These are phyloP conservation scores for Pilatotrama ljubarskyi DNA, from an alignment of 768 basidiomycete genomes.

Conservation along the genomic window DNA sequence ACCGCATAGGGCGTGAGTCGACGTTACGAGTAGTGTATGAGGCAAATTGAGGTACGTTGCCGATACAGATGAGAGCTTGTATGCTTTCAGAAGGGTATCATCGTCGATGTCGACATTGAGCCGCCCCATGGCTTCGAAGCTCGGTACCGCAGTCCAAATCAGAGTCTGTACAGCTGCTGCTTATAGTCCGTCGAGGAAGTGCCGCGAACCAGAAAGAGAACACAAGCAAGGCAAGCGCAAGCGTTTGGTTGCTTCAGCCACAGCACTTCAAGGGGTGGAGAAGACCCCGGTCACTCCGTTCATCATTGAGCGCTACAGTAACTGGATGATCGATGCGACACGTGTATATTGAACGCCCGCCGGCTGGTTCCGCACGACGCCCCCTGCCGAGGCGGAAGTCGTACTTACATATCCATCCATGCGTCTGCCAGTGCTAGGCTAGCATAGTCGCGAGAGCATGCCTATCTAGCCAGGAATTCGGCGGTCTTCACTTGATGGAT, in stretches of 20 bases:
- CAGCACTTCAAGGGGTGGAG: neutral
- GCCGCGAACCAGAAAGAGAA: neutral
- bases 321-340: neutral
- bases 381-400: no score
- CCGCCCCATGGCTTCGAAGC: slow-evolving; percentile 43
- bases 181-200: neutral
- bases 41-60: slow-evolving; percentile 56
- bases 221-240: neutral
- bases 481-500: no score
- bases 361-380: no score
- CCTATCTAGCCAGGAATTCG: no score
- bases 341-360: slow-evolving; percentile 9
- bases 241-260: neutral
- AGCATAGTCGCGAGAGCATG: no score
- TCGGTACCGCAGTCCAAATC: neutral
- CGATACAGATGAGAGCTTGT: slow-evolving; percentile 74
- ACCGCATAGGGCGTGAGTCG: neutral
- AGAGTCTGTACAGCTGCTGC: no score
- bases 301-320: no score
- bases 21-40: neutral
- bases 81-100: slow-evolving; percentile 81
- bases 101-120: slow-evolving; percentile 77
- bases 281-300: neutral
- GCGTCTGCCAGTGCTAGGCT: no score
- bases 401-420: no score